Evolutionary conservation across 2,329 filamentous ascomycete species (phyloP), one percentile per base, ranked within the genome.

Genomic region (Sarocladium strictum): DNA sequence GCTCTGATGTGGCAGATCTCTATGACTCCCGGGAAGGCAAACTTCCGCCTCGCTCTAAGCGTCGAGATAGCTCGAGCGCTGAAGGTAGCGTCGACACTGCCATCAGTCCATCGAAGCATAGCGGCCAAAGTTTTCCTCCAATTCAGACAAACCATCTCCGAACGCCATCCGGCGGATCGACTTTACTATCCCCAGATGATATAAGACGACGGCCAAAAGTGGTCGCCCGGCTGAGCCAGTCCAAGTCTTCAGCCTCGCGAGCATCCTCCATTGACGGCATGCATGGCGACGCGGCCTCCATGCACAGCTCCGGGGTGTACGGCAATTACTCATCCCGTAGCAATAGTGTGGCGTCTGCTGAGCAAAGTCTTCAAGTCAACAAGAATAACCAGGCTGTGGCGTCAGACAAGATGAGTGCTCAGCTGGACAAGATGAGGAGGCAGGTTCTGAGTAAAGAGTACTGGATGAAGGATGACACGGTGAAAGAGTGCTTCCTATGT

Each of bases 381-480:
- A 12, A 24, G n/a, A 51, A 11, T 10, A 49, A 5, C 6, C 27
- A 51, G n/a, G 47, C 50, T n/a, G 17, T 7, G 4, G 78, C 77
- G 4, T 77, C 79, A 2, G 82, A 83, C 56, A 74, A 76, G 50
- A 81, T 85, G 56, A 85, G 75, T 62, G 78, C 81, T 9, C 78
- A 81, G 54, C 72, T 87, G 6, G 83, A 83, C 51, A 86, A 88
- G 61, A 87, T 96, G 76, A 84, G 87, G 58, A 89, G 90, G 63
- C 91, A 93, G 64, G 86, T 99, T 7, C 74, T 97, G 45, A 96
- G 89, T 67, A 94, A 92, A 64, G 92, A 97, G 62, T 97, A 96
- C 63, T 97, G 93, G 94, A 99, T 99, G 94, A 89, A 91, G 57
- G 94, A 99, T 66, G 94, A 97, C 65, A 97, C 95, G 58, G 95